A percentile compares a stretch with the other conserved stretches of the same genome.
These are phyloP conservation scores for Potentilla sterilis DNA, from an alignment of 306 rosid species.

Conservation along the genomic window DNA sequence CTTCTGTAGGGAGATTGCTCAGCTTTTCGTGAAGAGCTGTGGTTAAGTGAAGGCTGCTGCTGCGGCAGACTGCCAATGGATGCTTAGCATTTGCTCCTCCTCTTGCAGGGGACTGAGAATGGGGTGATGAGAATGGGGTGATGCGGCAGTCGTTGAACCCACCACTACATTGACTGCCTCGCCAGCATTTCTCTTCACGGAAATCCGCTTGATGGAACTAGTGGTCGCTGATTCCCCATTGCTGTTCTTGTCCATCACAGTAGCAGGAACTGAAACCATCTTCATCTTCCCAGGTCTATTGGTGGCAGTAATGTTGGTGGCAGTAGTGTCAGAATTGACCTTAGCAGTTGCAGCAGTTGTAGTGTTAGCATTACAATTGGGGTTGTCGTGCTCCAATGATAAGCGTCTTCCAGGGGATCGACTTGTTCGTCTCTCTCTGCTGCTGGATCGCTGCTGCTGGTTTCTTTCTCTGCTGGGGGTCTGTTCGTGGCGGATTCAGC, in stretches of 20 bases:
- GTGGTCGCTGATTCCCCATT: conserved; percentile 45
- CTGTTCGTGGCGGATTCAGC: too few relatives aligned
- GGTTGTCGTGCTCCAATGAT: conserved; percentile 28
- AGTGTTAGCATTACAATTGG: not conserved
- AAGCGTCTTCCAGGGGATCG: conserved; percentile 79
- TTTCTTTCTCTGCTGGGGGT: conserved; percentile 89
- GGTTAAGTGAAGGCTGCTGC: conserved; percentile 66
- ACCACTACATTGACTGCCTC: conserved; percentile 8
- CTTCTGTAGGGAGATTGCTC: conserved; percentile 90
- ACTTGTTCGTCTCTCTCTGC: conserved; percentile 84
- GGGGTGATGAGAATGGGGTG: conserved; percentile 80
- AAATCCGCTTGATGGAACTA: conserved; percentile 48
- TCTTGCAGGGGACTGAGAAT: conserved; percentile 73
- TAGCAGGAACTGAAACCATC: conserved; percentile 95
- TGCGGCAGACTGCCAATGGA: conserved; percentile 34
- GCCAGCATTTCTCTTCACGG: conserved; percentile 71
- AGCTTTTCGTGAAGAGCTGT: conserved; percentile 76
- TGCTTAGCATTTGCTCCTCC: conserved; percentile 30
- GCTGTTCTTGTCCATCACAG: conserved; percentile 86
- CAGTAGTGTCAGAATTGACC: conserved; percentile 20
- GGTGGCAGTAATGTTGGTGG: conserved; percentile 22
- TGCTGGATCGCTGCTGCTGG: conserved; percentile 61
- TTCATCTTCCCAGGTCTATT: conserved; percentile 84
- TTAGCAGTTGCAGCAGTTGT: conserved; percentile 9
- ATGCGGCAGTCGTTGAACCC: conserved; percentile 52